Evolutionary conservation across 1,284 basidiomycete species (phyloP), one percentile per base, ranked within the genome.

Genomic region (Fomitopsis schrenkii): DNA sequence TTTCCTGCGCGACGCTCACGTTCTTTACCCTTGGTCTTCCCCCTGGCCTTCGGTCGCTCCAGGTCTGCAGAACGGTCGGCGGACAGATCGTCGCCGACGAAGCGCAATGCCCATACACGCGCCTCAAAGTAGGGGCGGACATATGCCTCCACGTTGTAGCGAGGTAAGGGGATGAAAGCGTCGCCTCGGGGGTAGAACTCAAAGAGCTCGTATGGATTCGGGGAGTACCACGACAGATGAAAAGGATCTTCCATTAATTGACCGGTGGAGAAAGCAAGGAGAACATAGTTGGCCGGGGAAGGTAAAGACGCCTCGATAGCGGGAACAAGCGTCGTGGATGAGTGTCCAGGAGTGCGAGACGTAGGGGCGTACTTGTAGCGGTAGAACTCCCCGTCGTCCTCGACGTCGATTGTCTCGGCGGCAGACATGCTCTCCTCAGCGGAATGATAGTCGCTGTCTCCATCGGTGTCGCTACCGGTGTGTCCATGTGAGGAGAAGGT

Each of bases 111-210:
- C 44, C 80, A 78, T 10, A 85, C 83, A 70, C 77, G 81, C 10
- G 84, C 83, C 59, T 88, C 86, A 74, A 89, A 90, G 73, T 88
- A 91, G 0, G 89, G 88, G 42, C 80, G 76, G 15, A 83, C 74
- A 65, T 91, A 91, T 1, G 78, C 75, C n/a, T 69, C 67, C 2
- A 79, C 70, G 40, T 72, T 52, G 30, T 73, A 69, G 42, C 83
- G 78, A 0, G 77, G 80, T 2, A 87, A 76, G 0, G 72, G 70
- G 10, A 79, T 77, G 58, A 80, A 64, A 60, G 76, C 67, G 57
- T 77, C 73, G 15, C 72, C 62, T 33, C 46, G 62, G 7, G 65
- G 62, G 64, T 91, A 87, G 9, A 91, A 71, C 68, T 91, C 88
- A 15, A 91, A 76, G 9, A 91, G 77, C 66, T 91, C 89, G 63